Percentiles rank a stretch among this genome's conserved stretches.
Evolutionary conservation across 768 basidiomycete genomes (phyloP).

Genomic region (Austroboletus festivus): DNA sequence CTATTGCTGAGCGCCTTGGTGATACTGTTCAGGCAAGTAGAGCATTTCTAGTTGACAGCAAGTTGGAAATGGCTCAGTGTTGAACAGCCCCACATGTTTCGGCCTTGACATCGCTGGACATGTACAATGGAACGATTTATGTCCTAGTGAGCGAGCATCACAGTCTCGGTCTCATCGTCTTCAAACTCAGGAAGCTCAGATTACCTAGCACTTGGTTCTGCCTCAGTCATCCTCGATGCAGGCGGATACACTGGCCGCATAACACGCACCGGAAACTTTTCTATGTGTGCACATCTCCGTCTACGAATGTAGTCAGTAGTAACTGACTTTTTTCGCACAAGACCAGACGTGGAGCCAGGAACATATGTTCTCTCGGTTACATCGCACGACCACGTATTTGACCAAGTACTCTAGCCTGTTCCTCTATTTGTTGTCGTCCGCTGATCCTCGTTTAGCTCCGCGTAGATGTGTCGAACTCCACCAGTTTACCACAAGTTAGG

Average conservation of each 20-base stretch:
- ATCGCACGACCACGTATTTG: slow-evolving; percentile 66
- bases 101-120: slow-evolving; percentile 60
- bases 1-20: slow-evolving; percentile 6
- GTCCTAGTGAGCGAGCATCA: slow-evolving; percentile 49
- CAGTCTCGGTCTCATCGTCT: slow-evolving; percentile 6
- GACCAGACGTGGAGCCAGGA: slow-evolving; percentile 66
- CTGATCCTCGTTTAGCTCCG: slow-evolving; percentile 47
- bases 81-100: slow-evolving; percentile 21
- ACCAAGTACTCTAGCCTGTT: slow-evolving; percentile 47
- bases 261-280: slow-evolving; percentile 56
- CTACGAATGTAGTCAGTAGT: background rate
- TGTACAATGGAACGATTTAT: slow-evolving; percentile 70
- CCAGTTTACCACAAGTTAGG: slow-evolving; percentile 47
- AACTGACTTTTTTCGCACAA: slow-evolving; percentile 29
- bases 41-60: background rate
- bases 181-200: slow-evolving; percentile 23
- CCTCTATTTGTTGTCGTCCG: background rate
- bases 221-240: slow-evolving; percentile 60
- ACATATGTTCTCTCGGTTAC: slow-evolving; percentile 66
- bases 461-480: slow-evolving; percentile 54
- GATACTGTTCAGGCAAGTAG: slow-evolving; percentile 15
- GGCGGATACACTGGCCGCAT: slow-evolving; percentile 53
- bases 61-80: slow-evolving; percentile 1
- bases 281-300: slow-evolving; percentile 48
- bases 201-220: slow-evolving; percentile 45